Conservation (phyloP, 192 early-diverging fungal genomes). For the Haplosporangium gracile region DNA sequence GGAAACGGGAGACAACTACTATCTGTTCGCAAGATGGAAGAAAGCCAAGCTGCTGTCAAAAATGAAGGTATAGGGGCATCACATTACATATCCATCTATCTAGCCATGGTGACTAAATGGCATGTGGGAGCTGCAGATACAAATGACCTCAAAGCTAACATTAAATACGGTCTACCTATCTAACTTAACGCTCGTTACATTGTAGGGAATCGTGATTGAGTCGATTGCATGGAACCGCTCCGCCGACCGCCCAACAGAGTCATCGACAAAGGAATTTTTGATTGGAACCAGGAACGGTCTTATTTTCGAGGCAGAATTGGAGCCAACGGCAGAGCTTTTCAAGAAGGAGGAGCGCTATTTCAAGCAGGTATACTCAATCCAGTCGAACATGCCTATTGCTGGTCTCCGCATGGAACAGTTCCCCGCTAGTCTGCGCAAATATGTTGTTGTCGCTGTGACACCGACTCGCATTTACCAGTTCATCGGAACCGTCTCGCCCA, state of each 20-base stretch:
- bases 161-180: too few relatives aligned
- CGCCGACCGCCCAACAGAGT: conserved; percentile 58
- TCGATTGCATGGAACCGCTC: conserved; percentile 92
- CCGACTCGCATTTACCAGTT: conserved; percentile 93
- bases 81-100: background rate
- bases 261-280: conserved; percentile 85
- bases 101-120: background rate
- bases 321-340: conserved; percentile 88
- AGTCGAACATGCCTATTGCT: conserved; percentile 78
- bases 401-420: conserved; percentile 90
- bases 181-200: background rate
- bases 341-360: conserved; percentile 86
- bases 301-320: conserved; percentile 92
- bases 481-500: conserved; percentile 74
- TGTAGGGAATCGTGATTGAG: conserved; percentile 81
- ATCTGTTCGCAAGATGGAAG: conserved; percentile 89
- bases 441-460: conserved; percentile 86
- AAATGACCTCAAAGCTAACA: too few relatives aligned
- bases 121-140: background rate
- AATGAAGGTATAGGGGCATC: conserved; percentile 72
- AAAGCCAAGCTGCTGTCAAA: conserved; percentile 82
- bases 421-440: conserved; percentile 77
- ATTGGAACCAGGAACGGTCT: conserved; percentile 89
- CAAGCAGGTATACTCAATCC: conserved; percentile 79
- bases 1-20: conserved; percentile 92